Evolutionary conservation across 2,329 filamentous ascomycete genomes (phyloP).

Genomic region (Metarhizium guizhouense): DNA sequence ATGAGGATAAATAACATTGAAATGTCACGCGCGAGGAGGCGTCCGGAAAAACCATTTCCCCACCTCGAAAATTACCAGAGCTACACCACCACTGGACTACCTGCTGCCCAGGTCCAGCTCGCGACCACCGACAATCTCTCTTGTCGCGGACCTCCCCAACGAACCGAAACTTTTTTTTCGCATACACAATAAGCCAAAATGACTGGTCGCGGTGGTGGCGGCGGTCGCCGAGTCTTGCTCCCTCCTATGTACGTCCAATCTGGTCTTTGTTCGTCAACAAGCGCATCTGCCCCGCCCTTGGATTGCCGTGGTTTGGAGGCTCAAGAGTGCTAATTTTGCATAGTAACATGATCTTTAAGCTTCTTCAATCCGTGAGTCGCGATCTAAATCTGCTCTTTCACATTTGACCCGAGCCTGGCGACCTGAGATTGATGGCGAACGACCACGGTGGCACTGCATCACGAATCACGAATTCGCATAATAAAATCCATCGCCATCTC

Average conservation of each 20-base stretch:
- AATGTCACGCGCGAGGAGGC: neutral
- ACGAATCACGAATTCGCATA: neutral
- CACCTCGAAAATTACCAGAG: slow-evolving; percentile 5
- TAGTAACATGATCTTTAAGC: slow-evolving; percentile 55
- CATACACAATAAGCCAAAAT: slow-evolving; percentile 24
- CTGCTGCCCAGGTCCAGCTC: slow-evolving; percentile 1
- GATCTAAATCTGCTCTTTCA: neutral
- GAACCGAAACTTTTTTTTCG: neutral
- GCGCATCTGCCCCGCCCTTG: neutral
- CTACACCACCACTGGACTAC: neutral
- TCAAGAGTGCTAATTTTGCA: slow-evolving; percentile 14
- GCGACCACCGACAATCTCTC: slow-evolving; percentile 1
- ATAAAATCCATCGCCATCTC: neutral
- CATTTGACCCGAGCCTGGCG: neutral
- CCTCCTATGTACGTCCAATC: slow-evolving; percentile 39
- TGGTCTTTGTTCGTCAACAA: slow-evolving; percentile 3
- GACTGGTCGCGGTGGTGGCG: slow-evolving; percentile 51
- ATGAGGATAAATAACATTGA: no score
- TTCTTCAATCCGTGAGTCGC: slow-evolving; percentile 53
- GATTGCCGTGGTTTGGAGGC: neutral
- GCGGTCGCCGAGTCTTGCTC: slow-evolving; percentile 50
- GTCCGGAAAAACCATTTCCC: slow-evolving; percentile 6
- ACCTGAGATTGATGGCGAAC: neutral
- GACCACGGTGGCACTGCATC: neutral
- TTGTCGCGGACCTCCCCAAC: neutral